Conservation (phyloP, 2,329 filamentous ascomycete species). For the Fusarium nurragi region DNA sequence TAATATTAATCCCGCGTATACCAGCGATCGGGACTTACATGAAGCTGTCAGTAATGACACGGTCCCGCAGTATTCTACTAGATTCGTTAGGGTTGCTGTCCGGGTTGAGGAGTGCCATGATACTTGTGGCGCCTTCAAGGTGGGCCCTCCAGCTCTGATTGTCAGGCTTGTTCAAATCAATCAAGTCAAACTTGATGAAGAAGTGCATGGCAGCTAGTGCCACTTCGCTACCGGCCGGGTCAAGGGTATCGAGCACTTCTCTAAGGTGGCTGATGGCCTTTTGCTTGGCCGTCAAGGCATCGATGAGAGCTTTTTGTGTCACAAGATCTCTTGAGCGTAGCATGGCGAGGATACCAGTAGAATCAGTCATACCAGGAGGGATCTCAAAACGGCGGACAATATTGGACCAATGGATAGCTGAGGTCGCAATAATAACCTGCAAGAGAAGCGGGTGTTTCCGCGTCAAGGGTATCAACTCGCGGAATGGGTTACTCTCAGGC, state of each 20-base stretch:
- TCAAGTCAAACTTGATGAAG: constrained; percentile 62
- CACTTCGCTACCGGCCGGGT: constrained; percentile 56
- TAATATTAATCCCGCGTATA: constrained; percentile 13
- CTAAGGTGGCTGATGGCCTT: constrained; percentile 57
- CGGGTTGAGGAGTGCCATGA: constrained; percentile 51
- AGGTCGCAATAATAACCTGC: constrained; percentile 60
- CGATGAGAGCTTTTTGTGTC: constrained; percentile 54
- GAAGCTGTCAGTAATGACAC: constrained; percentile 59
- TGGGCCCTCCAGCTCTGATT: constrained; percentile 58
- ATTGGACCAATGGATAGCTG: constrained; percentile 61
- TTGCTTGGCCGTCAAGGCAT: constrained; percentile 59
- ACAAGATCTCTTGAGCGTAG: constrained; percentile 52
- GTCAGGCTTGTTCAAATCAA: constrained; percentile 56
- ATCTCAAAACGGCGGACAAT: constrained; percentile 50
- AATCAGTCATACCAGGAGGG: constrained; percentile 47
- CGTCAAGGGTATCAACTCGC: constrained; percentile 59
- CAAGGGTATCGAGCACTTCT: constrained; percentile 51
- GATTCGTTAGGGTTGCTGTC: constrained; percentile 43
- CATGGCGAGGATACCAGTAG: constrained; percentile 50
- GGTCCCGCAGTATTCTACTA: constrained; percentile 54
- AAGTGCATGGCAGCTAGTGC: constrained; percentile 60
- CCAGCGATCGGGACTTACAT: constrained; percentile 50
- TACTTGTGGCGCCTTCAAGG: constrained; percentile 56
- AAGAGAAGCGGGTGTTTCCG: constrained; percentile 57
- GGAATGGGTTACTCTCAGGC: constrained; percentile 58